These are phyloP conservation scores for Orbilia blumenaviensis DNA, from an alignment of 2,329 filamentous ascomycete genomes.

Conservation along the genomic window DNA sequence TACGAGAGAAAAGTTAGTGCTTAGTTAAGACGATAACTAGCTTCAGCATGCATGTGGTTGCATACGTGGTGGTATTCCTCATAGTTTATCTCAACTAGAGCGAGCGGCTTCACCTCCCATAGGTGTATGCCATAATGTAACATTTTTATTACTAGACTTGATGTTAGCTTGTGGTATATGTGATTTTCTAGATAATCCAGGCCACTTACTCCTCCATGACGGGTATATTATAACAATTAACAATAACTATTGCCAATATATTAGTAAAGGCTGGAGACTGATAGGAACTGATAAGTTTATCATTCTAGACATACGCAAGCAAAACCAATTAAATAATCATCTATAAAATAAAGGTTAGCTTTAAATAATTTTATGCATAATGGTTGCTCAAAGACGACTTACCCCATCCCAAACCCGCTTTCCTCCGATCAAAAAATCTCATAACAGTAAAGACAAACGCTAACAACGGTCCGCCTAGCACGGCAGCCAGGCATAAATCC, in stretches of 20 bases:
- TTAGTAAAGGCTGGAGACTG: not conserved
- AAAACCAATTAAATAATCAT: constrained; percentile 44
- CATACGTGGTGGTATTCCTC: constrained; percentile 46
- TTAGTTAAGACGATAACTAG: not conserved
- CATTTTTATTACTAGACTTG: constrained; percentile 43
- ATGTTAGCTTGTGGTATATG: not conserved
- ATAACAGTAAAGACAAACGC: constrained; percentile 46
- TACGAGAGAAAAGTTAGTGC: not conserved
- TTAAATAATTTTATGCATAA: not conserved
- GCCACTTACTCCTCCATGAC: constrained; percentile 46
- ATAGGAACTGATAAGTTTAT: no score
- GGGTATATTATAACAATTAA: constrained; percentile 51
- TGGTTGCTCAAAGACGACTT: constrained; percentile 4
- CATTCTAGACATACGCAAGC: constrained; percentile 32
- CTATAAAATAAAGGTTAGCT: constrained; percentile 17
- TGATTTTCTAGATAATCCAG: not conserved
- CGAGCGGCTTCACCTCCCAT: constrained; percentile 48
- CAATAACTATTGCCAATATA: constrained; percentile 13
- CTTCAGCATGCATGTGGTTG: not conserved
- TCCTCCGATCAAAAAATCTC: constrained; percentile 38
- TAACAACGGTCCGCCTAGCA: constrained; percentile 40
- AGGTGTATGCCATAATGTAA: constrained; percentile 50
- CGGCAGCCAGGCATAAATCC: constrained; percentile 46
- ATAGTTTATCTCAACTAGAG: constrained; percentile 37
- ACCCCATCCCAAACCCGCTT: constrained; percentile 48